Evolutionary conservation across 495 filamentous ascomycete species (phyloP).

Genomic region (Podospora tetraspora): DNA sequence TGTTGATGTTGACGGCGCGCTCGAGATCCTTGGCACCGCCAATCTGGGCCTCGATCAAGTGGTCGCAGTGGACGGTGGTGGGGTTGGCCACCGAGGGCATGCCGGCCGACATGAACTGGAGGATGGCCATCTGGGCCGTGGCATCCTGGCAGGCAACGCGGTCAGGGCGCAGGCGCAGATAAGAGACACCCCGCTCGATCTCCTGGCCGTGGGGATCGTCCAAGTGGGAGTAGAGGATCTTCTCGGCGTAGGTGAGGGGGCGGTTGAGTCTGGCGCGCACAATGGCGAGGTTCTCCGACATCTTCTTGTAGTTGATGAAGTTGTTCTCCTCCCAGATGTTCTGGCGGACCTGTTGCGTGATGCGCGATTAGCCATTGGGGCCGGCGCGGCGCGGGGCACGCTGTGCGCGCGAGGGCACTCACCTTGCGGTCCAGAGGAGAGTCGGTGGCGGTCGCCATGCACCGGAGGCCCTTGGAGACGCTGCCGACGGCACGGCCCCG

Average conservation of each 20-base stretch:
- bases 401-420: constrained; percentile 5
- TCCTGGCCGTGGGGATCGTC: constrained; percentile 96
- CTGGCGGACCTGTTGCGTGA: constrained; percentile 42
- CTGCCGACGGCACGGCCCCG: constrained; percentile 44
- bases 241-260: constrained; percentile 93
- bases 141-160: constrained; percentile 99
- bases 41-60: constrained; percentile 96
- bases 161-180: constrained; percentile 93
- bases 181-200: constrained; percentile 89
- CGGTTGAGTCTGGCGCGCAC: constrained; percentile 84
- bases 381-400: background rate
- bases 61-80: constrained; percentile 96
- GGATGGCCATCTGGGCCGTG: constrained; percentile 98
- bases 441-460: constrained; percentile 52
- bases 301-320: constrained; percentile 77
- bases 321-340: constrained; percentile 54
- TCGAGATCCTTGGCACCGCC: constrained; percentile 93
- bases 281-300: constrained; percentile 92
- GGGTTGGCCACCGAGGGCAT: constrained; percentile 93
- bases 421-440: constrained; percentile 52
- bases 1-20: constrained; percentile 90
- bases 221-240: constrained; percentile 97
- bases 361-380: constrained; percentile 22
- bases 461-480: constrained; percentile 44
- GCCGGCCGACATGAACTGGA: constrained; percentile 99